These are phyloP conservation scores for Ilyonectria mors-panacis DNA, from an alignment of 2,329 filamentous ascomycete species.

Conservation along the genomic window DNA sequence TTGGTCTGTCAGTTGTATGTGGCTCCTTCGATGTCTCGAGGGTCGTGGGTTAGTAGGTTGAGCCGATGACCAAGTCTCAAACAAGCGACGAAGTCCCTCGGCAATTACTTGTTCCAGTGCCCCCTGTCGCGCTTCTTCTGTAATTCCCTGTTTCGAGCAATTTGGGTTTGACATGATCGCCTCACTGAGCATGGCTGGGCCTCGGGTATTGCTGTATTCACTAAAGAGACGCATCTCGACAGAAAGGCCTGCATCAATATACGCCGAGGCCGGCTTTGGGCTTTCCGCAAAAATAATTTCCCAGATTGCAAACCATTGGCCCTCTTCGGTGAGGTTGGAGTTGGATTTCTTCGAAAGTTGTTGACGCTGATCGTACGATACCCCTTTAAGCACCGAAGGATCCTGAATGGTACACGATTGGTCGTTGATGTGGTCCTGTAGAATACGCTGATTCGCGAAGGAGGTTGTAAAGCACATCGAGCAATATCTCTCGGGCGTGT, in stretches of 20 bases:
- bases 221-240: neutral
- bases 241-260: slow-evolving; percentile 32
- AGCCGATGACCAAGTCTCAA: neutral
- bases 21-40: neutral
- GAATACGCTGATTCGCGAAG: neutral
- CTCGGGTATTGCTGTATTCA: neutral
- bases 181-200: neutral
- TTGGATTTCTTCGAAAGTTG: neutral
- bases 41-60: neutral
- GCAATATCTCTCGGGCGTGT: slow-evolving; percentile 6
- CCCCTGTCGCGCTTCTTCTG: neutral
- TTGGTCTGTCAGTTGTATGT: neutral
- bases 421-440: neutral
- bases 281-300: slow-evolving; percentile 43
- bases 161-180: neutral
- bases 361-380: neutral
- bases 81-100: neutral
- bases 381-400: neutral
- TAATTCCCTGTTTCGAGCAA: neutral
- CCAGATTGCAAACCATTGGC: slow-evolving; percentile 51
- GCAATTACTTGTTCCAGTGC: neutral
- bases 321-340: slow-evolving; percentile 34
- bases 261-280: slow-evolving; percentile 41
- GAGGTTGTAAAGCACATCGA: neutral
- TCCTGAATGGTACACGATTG: neutral